Evolutionary conservation across 345 rosid species (phyloP), one percentile per base, ranked within the genome.

Genomic region (Aethionema arabicum): DNA sequence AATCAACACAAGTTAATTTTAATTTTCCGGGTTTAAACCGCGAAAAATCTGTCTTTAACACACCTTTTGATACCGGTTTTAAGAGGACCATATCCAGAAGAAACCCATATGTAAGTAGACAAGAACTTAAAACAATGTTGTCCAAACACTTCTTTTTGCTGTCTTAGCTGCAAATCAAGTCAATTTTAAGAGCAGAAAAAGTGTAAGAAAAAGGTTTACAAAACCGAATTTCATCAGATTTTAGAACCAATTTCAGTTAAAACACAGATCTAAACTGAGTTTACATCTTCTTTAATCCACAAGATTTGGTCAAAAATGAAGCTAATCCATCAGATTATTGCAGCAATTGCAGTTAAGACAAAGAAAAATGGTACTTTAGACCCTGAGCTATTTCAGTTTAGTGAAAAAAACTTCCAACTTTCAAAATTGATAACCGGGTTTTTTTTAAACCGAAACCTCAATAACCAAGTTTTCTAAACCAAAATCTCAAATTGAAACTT

Each of bases 41-140:
- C 27, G 2, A 21, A 21, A 1, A 21, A 21, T 21, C 27, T n/a
- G n/a, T n/a, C n/a, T n/a, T n/a, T n/a, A n/a, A n/a, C n/a, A n/a
- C 27, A 92, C 97, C 97, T 90, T 80, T 66, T 77, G 78, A 93
- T 77, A 68, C 97, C 97, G 60, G 75, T 62, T 77, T 82, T 85
- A 32, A 68, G 80, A 54, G 88, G 88, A 76, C 97, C 90, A 42
- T 46, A 47, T 60, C 97, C 92, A 3, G 89, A 90, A 77, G 82
- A 84, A 68, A 85, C 78, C 84, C 78, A 83, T 51, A 87, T 77
- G 79, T 90, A 90, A 51, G 69, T 73, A 61, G 87, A 82, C 69
- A 93, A 75, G 60, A 90, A 87, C 76, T 85, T 90, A 74, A 73
- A 83, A 72, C 88, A 83, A 45, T 93, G 96, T 52, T 56, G 75